These are phyloP conservation scores for Rhinocladiella mackenziei DNA, from an alignment of 2,329 filamentous ascomycete genomes.

Conservation along the genomic window DNA sequence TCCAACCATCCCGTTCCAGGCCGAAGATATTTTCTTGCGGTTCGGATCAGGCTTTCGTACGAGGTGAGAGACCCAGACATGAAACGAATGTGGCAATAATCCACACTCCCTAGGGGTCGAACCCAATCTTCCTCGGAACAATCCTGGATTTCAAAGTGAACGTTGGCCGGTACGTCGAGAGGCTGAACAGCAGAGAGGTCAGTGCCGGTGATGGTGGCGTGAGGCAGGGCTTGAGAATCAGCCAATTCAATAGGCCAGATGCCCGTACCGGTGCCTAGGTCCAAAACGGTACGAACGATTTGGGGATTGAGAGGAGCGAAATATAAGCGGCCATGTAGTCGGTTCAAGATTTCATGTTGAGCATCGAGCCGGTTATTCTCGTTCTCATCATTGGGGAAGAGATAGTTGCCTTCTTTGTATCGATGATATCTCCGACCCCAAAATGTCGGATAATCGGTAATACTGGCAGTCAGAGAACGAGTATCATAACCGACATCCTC, in stretches of 20 bases:
- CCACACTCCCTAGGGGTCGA: slow-evolving; percentile 49
- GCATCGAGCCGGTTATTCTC: slow-evolving; percentile 55
- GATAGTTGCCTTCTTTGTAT: slow-evolving; percentile 45
- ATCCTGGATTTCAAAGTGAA: slow-evolving; percentile 71
- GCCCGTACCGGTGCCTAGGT: slow-evolving; percentile 59
- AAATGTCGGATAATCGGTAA: slow-evolving; percentile 42
- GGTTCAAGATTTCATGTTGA: slow-evolving; percentile 53
- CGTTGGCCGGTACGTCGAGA: slow-evolving; percentile 63
- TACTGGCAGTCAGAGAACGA: slow-evolving; percentile 41
- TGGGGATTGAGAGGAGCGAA: slow-evolving; percentile 45
- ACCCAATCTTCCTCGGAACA: slow-evolving; percentile 58
- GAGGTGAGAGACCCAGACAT: slow-evolving; percentile 56
- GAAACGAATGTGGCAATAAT: slow-evolving; percentile 58
- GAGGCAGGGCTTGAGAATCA: slow-evolving; percentile 49
- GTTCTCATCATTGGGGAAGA: slow-evolving; percentile 51
- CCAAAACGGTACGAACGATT: slow-evolving; percentile 46
- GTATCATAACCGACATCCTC: slow-evolving; percentile 33
- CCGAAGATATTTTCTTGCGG: slow-evolving; percentile 50
- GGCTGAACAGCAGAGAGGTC: slow-evolving; percentile 68
- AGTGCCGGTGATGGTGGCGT: slow-evolving; percentile 57
- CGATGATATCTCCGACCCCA: slow-evolving; percentile 44
- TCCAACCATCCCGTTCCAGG: slow-evolving; percentile 52
- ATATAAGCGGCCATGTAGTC: slow-evolving; percentile 45
- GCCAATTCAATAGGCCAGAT: slow-evolving; percentile 68
- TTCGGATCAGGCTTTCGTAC: slow-evolving; percentile 53